phyloP scores from a whole-genome alignment of 352 stramenopile genomes.

The Blastocystis sp. region DNA sequence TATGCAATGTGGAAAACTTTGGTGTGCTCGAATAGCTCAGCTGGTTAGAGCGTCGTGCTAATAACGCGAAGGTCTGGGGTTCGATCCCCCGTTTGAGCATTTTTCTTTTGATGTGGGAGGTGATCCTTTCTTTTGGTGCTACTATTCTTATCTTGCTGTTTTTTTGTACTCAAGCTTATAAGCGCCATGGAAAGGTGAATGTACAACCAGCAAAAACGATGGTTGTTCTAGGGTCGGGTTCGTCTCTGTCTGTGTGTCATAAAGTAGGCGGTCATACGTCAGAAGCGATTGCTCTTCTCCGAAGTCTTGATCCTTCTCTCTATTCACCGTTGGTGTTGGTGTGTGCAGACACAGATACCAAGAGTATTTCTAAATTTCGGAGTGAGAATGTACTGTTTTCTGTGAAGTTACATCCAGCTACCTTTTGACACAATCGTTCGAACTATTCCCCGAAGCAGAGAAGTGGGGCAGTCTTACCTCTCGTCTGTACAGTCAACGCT shows the following conservation, averaged over 20 bases:
- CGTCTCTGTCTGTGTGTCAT: neutral
- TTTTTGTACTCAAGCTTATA: neutral
- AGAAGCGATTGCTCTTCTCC: conserved; percentile 85
- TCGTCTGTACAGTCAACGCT: conserved; percentile 80
- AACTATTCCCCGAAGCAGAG: conserved; percentile 79
- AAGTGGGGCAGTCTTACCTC: conserved; percentile 85
- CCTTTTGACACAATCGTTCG: conserved; percentile 67
- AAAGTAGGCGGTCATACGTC: conserved; percentile 78
- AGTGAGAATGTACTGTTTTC: conserved; percentile 70
- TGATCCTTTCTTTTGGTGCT: neutral
- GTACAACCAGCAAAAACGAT: conserved; percentile 21
- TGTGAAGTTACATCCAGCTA: conserved; percentile 61
- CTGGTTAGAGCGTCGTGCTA: conserved; percentile 60
- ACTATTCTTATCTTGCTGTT: conserved; percentile 11
- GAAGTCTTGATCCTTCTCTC: conserved; percentile 70
- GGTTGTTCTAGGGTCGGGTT: conserved; percentile 62
- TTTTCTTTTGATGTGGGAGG: conserved; percentile 31
- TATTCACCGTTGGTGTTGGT: conserved; percentile 82
- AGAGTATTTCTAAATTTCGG: neutral
- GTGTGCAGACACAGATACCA: conserved; percentile 69
- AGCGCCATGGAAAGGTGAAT: neutral
- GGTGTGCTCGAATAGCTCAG: conserved; percentile 41
- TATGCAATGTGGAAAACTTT: neutral
- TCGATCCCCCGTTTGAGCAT: conserved; percentile 57
- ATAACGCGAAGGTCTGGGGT: conserved; percentile 59